Evolutionary conservation across 164 flowering plant species (phyloP), one percentile per base, ranked within the genome.

Genomic region (Litsea cubeba): DNA sequence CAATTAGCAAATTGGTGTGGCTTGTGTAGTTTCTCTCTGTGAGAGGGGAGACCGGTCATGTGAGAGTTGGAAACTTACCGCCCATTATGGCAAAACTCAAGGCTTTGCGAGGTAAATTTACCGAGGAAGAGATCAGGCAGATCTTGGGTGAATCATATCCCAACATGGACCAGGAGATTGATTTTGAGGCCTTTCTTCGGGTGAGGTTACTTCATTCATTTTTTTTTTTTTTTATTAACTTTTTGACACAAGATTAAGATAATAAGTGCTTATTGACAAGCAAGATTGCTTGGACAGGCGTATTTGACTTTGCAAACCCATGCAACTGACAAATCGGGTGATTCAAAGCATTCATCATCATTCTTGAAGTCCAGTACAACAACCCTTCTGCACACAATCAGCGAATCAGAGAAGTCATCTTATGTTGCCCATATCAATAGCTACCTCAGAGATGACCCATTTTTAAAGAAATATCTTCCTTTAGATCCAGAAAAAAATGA

Each of bases 381-480:
- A 12, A 90, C 93, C 30, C 90, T 91, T 64, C 88, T 87, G 73
- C 97, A 94, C 78, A 86, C 89, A 30, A 91, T 92, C 62, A 91
- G 83, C 73, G 90, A 90, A 82, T 86, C 97, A 5, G 98, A 94
- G 84, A 90, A 88, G 81, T 79, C 89, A 6, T 86, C 89, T 62
- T 92, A 90, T 84, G 95, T 91, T 74, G 84, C 89, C 74, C 98
- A 92, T 72, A 91, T 95, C 76, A 95, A 95, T 74, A 87, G 87
- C 78, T 92, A 83, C 82, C 94, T 94, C 60, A 87, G 89, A 65
- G 95, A 95, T 54, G 97, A 94, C 74, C 85, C 87, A 15, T 94
- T 94, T 75, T 74, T 94, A 77, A 82, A 85, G 80, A 83, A 93
- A 72, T 91, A 82, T 84, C 93, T 92, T 78, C 96, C 96, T 18